Percentiles rank a stretch among this genome's conserved stretches.
phyloP scores from a whole-genome alignment of 805 yeast genomes.

The Metschnikowia amazonensis region DNA sequence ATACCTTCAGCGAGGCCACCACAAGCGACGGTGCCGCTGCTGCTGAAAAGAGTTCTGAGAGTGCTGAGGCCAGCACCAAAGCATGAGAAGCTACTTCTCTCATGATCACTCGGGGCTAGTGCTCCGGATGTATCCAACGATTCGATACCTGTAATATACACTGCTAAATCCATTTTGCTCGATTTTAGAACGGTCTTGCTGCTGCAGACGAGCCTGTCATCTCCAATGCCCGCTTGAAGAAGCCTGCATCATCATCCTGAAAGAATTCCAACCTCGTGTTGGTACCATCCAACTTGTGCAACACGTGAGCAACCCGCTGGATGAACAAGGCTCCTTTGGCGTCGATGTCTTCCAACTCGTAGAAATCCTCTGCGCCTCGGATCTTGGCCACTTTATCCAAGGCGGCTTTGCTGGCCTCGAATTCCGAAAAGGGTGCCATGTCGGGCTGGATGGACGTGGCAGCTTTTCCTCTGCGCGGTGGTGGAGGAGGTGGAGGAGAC shows the following conservation, averaged over 20 bases:
- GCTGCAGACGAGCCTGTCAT: background rate
- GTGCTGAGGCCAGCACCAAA: slow-evolving; percentile 2
- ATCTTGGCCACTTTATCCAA: slow-evolving; percentile 26
- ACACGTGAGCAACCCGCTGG: slow-evolving; percentile 27
- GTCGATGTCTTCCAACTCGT: slow-evolving; percentile 36
- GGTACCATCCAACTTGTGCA: slow-evolving; percentile 28
- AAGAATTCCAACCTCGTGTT: slow-evolving; percentile 29
- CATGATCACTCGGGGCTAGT: slow-evolving; percentile 3
- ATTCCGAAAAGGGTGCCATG: slow-evolving; percentile 27
- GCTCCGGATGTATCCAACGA: slow-evolving; percentile 5
- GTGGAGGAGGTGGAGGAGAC: slow-evolving; percentile 13
- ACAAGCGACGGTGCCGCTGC: slow-evolving; percentile 5
- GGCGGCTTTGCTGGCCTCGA: slow-evolving; percentile 20
- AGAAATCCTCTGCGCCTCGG: slow-evolving; percentile 22
- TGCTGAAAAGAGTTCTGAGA: slow-evolving; percentile 3
- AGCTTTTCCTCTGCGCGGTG: slow-evolving; percentile 8
- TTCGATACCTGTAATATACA: slow-evolving; percentile 6
- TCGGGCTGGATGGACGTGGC: background rate
- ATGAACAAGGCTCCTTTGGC: slow-evolving; percentile 38
- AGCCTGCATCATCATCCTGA: slow-evolving; percentile 33
- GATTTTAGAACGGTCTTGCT: background rate
- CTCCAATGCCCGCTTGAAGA: slow-evolving; percentile 25
- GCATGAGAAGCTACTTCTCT: slow-evolving; percentile 6
- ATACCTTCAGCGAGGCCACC: slow-evolving; percentile 8
- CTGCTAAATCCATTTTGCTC: background rate